A percentile compares a stretch with the other conserved stretches of the same genome.
Conservation (phyloP, 148 eudicot species). For the Fagopyrum tataricum region DNA sequence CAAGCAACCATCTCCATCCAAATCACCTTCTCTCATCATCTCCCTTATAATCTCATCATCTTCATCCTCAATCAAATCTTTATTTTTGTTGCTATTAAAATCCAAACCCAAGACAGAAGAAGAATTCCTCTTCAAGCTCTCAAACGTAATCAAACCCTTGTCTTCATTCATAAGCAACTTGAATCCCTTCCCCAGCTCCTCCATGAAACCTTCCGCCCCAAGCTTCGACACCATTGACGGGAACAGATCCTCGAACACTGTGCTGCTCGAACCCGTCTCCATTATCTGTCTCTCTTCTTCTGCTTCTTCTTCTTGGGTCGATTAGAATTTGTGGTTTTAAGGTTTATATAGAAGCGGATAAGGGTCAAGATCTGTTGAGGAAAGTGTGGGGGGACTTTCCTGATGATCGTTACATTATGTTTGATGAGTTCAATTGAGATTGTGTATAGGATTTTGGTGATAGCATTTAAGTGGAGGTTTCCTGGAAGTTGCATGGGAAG, state of each 20-base stretch:
- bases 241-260: constrained; percentile 45
- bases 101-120: constrained; percentile 25
- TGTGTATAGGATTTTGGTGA: background rate
- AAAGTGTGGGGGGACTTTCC: background rate
- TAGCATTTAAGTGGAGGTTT: background rate
- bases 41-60: constrained; percentile 35
- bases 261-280: background rate
- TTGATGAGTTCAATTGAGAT: background rate
- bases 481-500: constrained; percentile 7
- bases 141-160: constrained; percentile 69
- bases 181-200: constrained; percentile 72
- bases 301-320: background rate
- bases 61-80: constrained; percentile 5
- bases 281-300: background rate
- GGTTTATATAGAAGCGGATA: background rate
- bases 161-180: constrained; percentile 41
- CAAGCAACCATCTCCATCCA: constrained; percentile 59
- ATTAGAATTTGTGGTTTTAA: background rate
- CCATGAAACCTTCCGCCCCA: constrained; percentile 63
- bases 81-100: background rate
- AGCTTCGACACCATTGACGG: constrained; percentile 67
- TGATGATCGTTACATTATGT: background rate
- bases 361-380: background rate
- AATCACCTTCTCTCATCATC: constrained; percentile 68
- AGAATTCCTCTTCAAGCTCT: constrained; percentile 61